Percentiles rank a stretch among this genome's conserved stretches.
phyloP scores from a whole-genome alignment of 768 basidiomycete species.

The Pleurotus giganteus region DNA sequence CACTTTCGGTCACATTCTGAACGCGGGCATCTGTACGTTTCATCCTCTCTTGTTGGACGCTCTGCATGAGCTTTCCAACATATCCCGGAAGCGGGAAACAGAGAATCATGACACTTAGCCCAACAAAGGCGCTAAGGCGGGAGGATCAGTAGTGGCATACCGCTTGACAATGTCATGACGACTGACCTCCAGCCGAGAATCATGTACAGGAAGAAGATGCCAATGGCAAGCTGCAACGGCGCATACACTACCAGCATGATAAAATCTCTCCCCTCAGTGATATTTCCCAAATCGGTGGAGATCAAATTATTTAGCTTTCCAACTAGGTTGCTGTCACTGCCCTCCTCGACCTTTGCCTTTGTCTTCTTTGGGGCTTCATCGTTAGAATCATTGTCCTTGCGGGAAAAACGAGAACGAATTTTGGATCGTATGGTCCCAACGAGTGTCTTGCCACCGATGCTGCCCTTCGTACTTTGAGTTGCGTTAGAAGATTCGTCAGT shows the following conservation, averaged over 20 bases:
- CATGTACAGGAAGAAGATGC: conserved; percentile 25
- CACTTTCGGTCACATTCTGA: conserved; percentile 59
- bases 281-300: conserved; percentile 53
- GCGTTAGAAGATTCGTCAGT: background rate
- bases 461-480: background rate
- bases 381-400: background rate
- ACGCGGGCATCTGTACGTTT: conserved; percentile 57
- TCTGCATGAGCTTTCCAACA: conserved; percentile 45
- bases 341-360: background rate
- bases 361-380: background rate
- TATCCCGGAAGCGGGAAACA: conserved; percentile 58
- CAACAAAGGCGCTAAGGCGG: conserved; percentile 47
- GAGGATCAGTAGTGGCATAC: conserved; percentile 6
- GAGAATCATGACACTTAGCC: conserved; percentile 46
- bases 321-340: conserved; percentile 45
- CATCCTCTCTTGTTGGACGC: conserved; percentile 47
- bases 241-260: conserved; percentile 21
- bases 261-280: conserved; percentile 34
- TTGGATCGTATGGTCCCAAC: background rate
- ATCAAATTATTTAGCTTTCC: conserved; percentile 79
- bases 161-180: background rate
- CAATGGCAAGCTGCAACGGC: conserved; percentile 20
- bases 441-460: background rate
- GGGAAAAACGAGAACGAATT: conserved; percentile 1
- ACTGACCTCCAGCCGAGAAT: conserved; percentile 29